Evolutionary conservation across 257 asterid genomes (phyloP).

Genomic region (Apocynum venetum): DNA sequence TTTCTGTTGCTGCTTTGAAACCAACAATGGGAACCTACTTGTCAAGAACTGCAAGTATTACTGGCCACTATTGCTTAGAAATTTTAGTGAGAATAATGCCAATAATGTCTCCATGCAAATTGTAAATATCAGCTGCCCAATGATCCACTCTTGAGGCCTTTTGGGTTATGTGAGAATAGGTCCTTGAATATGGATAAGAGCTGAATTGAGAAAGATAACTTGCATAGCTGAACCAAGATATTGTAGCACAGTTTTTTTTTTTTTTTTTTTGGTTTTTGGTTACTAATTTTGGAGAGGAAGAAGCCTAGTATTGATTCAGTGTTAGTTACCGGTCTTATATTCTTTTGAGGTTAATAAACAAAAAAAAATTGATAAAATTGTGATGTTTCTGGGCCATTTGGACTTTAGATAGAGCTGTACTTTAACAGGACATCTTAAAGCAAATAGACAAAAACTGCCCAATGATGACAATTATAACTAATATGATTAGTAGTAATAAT

Average conservation of each 20-base stretch:
- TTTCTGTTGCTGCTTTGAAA: background rate
- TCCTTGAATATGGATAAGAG: background rate
- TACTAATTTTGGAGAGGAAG: background rate
- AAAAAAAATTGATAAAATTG: background rate
- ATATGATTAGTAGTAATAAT: background rate
- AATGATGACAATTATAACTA: background rate
- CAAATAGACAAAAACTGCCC: background rate
- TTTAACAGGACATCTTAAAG: background rate
- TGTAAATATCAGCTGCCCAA: background rate
- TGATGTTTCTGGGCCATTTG: constrained; percentile 1
- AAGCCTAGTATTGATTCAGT: background rate
- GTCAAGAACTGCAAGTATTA: background rate
- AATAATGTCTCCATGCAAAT: background rate
- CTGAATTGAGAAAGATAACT: background rate
- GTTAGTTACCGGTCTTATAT: background rate
- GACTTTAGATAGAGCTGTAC: background rate
- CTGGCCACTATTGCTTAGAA: background rate
- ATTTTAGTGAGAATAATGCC: background rate
- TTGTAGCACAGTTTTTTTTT: background rate
- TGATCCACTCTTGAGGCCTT: background rate
- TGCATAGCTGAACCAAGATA: background rate
- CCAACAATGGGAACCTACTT: background rate
- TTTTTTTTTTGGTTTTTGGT: background rate
- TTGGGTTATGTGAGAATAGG: background rate
- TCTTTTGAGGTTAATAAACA: background rate